Evolutionary conservation across 2,329 filamentous ascomycete genomes (phyloP), one percentile per base, ranked within the genome.

Genomic region (Myriosclerotinia duriaeana): DNA sequence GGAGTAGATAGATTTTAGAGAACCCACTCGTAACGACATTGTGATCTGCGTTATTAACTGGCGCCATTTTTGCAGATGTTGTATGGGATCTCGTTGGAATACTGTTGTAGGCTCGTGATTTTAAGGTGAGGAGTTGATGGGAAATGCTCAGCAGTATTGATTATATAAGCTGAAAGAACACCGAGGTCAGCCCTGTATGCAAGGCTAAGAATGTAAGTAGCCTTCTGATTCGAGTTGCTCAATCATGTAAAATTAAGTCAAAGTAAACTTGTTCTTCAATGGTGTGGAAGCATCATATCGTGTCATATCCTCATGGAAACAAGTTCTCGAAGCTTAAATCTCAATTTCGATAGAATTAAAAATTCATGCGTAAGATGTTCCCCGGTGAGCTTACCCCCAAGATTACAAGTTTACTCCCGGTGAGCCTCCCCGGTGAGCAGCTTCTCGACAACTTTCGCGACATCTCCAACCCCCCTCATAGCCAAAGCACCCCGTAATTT

Each of bases 21-120:
- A 50, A 65, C 54, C 53, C 15, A 60, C 64, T 48, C 20, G 56
- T 44, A 14, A 65, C 64, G 8, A 50, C 54, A 52, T 52, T 65
- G 26, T 65, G 64, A 26, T 65, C 54, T 6, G 55, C 54, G 0
- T 52, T 65, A 44, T 65, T 65, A 14, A 65, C 54, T 22, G 64
- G 64, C 8, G 64, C 63, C 63, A 65, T 65, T n/a, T 17, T 60
- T 26, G 20, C 46, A 59, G n/a, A 17, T 7, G 5, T 50, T 50
- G 9, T 12, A 17, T 11, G 30, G n/a, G 8, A 17, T 22, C 38
- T 6, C 26, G 26, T 26, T 26, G 26, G 26, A 26, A 26, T 26
- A 26, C 26, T 50, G 8, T 38, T 48, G 56, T 38, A 38, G 30
- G 53, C 30, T 36, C 48, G 17, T 17, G 30, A 22, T 50, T 22